A percentile compares a stretch with the other conserved stretches of the same genome.
phyloP scores from a whole-genome alignment of 352 stramenopile genomes.

The Pythium scleroteichum region DNA sequence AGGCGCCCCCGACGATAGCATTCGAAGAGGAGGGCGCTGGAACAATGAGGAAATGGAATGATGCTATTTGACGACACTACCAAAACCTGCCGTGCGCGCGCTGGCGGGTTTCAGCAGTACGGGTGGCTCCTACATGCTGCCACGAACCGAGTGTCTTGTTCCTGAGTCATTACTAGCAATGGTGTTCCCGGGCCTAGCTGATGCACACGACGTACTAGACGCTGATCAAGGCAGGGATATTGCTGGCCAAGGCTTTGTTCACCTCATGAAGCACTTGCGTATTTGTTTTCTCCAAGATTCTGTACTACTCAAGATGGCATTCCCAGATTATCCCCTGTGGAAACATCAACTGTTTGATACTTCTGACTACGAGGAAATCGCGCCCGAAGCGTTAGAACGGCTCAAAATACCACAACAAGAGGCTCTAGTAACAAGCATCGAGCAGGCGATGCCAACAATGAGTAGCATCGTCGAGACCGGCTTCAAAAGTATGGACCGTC shows the following conservation, averaged over 20 bases:
- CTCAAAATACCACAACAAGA: too few relatives aligned
- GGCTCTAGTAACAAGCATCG: too few relatives aligned
- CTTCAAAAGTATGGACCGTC: too few relatives aligned
- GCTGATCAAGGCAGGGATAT: not conserved
- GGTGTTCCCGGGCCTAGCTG: not conserved
- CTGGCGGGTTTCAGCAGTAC: not conserved
- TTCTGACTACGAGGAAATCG: too few relatives aligned
- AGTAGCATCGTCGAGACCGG: too few relatives aligned
- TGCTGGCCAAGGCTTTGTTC: constrained; percentile 10
- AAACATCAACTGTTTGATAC: too few relatives aligned
- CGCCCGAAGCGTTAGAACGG: too few relatives aligned
- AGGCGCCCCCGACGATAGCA: constrained; percentile 1
- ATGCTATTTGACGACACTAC: constrained; percentile 12
- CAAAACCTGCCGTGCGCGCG: not conserved
- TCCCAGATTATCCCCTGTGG: not conserved
- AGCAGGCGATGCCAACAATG: too few relatives aligned
- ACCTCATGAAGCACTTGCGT: not conserved
- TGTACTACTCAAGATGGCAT: not conserved
- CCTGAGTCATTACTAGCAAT: not conserved
- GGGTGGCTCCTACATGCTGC: not conserved
- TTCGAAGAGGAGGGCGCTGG: constrained; percentile 9
- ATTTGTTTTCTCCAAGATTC: not conserved
- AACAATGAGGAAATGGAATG: constrained; percentile 15
- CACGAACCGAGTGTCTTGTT: not conserved
- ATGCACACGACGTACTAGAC: not conserved